Evolutionary conservation across 2,329 filamentous ascomycete species (phyloP), one percentile per base, ranked within the genome.

Genomic region (Alternaria conjuncta): DNA sequence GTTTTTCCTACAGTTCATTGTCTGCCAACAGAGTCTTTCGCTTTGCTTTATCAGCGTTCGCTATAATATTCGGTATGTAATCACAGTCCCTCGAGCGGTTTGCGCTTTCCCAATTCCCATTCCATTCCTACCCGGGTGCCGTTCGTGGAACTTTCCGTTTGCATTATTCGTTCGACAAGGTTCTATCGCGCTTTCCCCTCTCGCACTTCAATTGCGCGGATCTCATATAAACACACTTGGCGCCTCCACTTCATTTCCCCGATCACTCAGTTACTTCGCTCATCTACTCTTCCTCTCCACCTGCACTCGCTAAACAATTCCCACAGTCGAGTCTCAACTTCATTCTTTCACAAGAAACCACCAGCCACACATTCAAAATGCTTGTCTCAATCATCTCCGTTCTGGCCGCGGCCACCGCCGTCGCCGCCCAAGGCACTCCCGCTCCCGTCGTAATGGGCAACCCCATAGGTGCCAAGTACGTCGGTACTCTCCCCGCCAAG

Each of bases 381-480:
- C 78, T 73, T 47, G 44, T 66, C 57, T 68, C 67, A 28, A 32
- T 78, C 61, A 45, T 76, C 65, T 67, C 78, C 28, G 36, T 78
- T 55, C 59, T 78, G 57, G 75, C 76, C 25, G 68, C 67, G 61
- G 73, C 74, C 30, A 68, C 77, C 15, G 66, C 70, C 51, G 75
- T 72, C 63, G 65, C 55, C 65, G 76, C 76, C 49, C 73, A 78
- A 65, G 66, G 69, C 55, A 63, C 67, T 23, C 65, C 69, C 30
- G 82, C 82, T 57, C 76, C 78, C 11, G 68, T 73, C 21, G 71
- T 79, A 30, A 69, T 63, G 45, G 70, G 69, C 71, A 83, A 83
- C 67, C 81, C 81, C 9, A 57, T 66, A 11, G 81, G 81, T 50
- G 80, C 77, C 11, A 69, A 68, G 53, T 83, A 82, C 72, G 64